Base-by-base conservation (phyloP, 805 yeast genomes). In the Saccharomycopsis sp. region DNA sequence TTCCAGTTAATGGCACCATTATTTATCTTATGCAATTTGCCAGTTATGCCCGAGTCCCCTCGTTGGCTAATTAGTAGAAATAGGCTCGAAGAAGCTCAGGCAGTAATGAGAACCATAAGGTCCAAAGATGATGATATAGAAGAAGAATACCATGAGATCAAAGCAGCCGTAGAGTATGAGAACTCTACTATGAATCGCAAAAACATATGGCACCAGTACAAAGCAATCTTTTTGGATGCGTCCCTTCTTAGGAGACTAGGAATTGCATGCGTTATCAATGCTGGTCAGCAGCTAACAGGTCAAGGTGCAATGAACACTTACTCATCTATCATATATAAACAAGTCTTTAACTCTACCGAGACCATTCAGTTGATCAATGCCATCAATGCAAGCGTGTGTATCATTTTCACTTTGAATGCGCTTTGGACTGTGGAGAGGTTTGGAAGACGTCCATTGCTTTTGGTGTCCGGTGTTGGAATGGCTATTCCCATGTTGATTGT, bases 51-150 rank as follows among this genome's bases (percentile, higher is more conserved):
- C 18, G 82, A 79, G 64, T 74, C 78, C 14, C 83, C 83, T 60
- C 70, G 82, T 65, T 79, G 58, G 64, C 70, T 72, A 52, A 64
- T 78, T 54, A 67, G 73, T 24, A 73, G 71, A 61, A 79, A 77
- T 16, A 68, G 73, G 57, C 59, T 67, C 50, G 78, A 73, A 2
- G 69, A 79, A 58, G 84, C 83, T 8, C 40, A 23, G n/a, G 14
- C n/a, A 20, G 79, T 78, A 44, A 83, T 85, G 85, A 79, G 75
- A 68, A 72, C 79, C 61, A 68, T 82, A 46, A 76, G 87, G 41
- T 37, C 23, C 5, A 12, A 5, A 65, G 80, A 82, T 60, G 68
- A 77, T 12, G 37, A 29, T 29, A 12, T 29, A 29, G 37, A 29
- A 29, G 37, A 29, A 14, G 60, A 57, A 37, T 57, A 44, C 21